Percentiles rank a stretch among this genome's conserved stretches.
Evolutionary conservation across 2,329 filamentous ascomycete genomes (phyloP).

Genomic region (Alternaria tenuissima): DNA sequence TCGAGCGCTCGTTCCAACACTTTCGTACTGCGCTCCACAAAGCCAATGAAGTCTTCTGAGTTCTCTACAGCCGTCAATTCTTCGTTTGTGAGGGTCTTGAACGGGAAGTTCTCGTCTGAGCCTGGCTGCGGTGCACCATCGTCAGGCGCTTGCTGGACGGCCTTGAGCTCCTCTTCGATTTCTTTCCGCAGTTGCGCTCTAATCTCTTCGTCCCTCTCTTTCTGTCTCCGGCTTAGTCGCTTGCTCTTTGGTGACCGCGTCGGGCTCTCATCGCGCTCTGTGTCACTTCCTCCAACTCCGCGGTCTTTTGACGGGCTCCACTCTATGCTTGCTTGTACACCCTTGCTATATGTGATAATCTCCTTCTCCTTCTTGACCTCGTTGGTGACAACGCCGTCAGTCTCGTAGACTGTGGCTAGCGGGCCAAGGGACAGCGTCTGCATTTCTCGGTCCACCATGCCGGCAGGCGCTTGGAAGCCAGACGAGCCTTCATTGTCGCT

Average conservation of each 20-base stretch:
- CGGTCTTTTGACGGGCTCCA: constrained; percentile 66
- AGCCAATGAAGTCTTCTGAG: constrained; percentile 92
- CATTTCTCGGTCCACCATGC: constrained; percentile 55
- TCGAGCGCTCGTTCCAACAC: constrained; percentile 96
- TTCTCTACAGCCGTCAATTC: constrained; percentile 90
- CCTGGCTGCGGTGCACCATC: constrained; percentile 55
- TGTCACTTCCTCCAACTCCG: constrained; percentile 61
- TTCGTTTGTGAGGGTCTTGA: constrained; percentile 79
- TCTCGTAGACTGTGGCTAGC: constrained; percentile 81
- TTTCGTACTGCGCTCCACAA: constrained; percentile 94
- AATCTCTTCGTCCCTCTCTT: constrained; percentile 87
- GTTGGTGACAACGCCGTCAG: constrained; percentile 76
- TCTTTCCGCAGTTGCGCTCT: constrained; percentile 84
- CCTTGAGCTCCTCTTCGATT: constrained; percentile 89
- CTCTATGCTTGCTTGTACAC: constrained; percentile 86
- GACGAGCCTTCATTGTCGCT: constrained; percentile 64
- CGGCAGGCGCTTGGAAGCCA: constrained; percentile 23
- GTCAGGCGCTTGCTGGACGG: constrained; percentile 59
- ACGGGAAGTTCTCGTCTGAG: constrained; percentile 70
- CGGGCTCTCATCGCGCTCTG: constrained; percentile 69
- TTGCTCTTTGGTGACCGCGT: constrained; percentile 67
- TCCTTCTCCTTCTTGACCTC: constrained; percentile 72
- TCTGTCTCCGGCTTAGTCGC: constrained; percentile 78
- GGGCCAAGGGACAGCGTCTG: constrained; percentile 79
- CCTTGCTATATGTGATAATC: constrained; percentile 96